These are phyloP conservation scores for Rhodotorula babjevae DNA, from an alignment of 768 basidiomycete genomes.

Conservation along the genomic window DNA sequence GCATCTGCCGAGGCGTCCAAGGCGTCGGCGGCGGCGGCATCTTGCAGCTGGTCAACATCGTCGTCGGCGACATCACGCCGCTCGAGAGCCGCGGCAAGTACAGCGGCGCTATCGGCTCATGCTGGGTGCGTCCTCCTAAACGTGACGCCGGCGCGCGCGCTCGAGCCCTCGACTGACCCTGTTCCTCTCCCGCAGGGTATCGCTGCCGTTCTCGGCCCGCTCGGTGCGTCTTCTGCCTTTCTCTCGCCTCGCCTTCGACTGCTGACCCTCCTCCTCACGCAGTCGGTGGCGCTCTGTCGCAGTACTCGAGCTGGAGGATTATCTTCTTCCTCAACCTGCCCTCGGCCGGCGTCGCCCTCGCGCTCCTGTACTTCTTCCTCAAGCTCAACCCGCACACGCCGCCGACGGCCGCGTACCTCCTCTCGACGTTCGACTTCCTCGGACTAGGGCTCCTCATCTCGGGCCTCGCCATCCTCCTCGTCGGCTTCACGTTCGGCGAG, in stretches of 20 bases:
- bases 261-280: neutral
- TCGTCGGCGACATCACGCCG: slow-evolving; percentile 46
- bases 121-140: neutral
- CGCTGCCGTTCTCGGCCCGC: slow-evolving; percentile 66
- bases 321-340: slow-evolving; percentile 45
- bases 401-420: slow-evolving; percentile 40
- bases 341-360: slow-evolving; percentile 45
- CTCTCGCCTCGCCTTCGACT: slow-evolving; percentile 70
- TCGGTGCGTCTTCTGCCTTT: slow-evolving; percentile 61
- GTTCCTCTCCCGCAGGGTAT: slow-evolving; percentile 50
- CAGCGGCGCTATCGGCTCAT: slow-evolving; percentile 24
- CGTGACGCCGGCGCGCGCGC: too few species aligned
- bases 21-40: slow-evolving; percentile 43
- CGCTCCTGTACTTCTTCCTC: slow-evolving; percentile 46
- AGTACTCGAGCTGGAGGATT: neutral
- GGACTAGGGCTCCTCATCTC: slow-evolving; percentile 36
- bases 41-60: slow-evolving; percentile 51
- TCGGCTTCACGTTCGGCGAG: slow-evolving; percentile 45
- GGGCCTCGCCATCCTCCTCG: slow-evolving; percentile 41
- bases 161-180: too few species aligned
- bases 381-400: slow-evolving; percentile 45
- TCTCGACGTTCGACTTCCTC: slow-evolving; percentile 48
- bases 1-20: slow-evolving; percentile 28
- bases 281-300: neutral
- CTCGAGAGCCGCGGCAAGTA: slow-evolving; percentile 45